Base-by-base conservation (phyloP, 2,329 filamentous ascomycete species). In the Pseudogymnoascus sp. region DNA sequence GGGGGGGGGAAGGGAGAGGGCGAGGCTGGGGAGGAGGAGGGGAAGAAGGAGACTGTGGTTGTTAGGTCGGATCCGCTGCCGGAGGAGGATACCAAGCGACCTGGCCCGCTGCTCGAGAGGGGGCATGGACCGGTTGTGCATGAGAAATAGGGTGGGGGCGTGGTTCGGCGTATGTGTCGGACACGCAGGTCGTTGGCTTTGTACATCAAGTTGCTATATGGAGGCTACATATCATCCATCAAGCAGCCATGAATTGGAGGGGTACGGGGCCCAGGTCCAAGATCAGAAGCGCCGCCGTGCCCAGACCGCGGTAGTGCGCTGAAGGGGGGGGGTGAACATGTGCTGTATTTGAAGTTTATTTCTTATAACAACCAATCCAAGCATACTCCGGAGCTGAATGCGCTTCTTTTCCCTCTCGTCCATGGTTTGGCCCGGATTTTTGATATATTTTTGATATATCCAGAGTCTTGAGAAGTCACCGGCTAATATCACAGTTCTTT, bases 111-210 rank as follows among this genome's bases (percentile, higher is more conserved):
- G 31, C 66, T 70, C 4, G 71, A 72, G 40, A 63, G 62, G 60
- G 71, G 71, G 9, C 70, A 72, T 69, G 71, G 70, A 29, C 67
- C 68, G 4, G 70, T 72, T 17, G 68, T 71, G 7, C 63, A 65
- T 21, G 3, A 6, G 17, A 11, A 13, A 44, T 44, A 44, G 19
- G 37, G n/a, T 15, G 2, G n/a, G 19, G 17, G 3, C 19, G 38
- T 29, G 26, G 38, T 19, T 19, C 9, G 38, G 38, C 38, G 38
- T 19, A 5, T 19, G 17, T 19, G 17, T 19, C n/a, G 9, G 38
- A 4, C 3, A 19, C 9, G 9, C 9, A 5, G 3, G 38, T 11
- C 9, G 38, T 42, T 42, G n/a, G 38, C 7, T 42, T 19, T 42
- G 17, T 42, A 42, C 17, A 35, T 9, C n/a, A 4, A 42, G 38